Conservation (phyloP, 495 filamentous ascomycete genomes). For the Pseudoneurospora amorphoporcata region DNA sequence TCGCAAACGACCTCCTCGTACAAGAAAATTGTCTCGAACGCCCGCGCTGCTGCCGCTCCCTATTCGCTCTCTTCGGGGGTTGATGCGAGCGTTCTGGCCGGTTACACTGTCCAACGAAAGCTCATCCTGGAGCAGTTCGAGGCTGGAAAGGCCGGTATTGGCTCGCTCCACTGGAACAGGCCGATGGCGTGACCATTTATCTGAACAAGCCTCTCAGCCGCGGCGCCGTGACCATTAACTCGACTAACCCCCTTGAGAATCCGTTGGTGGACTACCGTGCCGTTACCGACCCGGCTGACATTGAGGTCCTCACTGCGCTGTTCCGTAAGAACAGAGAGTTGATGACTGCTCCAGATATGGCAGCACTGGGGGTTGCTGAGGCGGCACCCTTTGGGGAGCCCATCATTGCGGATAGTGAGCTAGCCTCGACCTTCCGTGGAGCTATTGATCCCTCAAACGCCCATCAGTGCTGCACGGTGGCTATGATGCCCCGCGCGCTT, state of each 20-base stretch:
- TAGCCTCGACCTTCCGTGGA: conserved; percentile 18
- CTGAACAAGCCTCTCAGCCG: conserved; percentile 31
- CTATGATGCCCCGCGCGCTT: conserved; percentile 31
- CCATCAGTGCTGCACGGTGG: conserved; percentile 33
- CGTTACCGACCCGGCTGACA: conserved; percentile 25
- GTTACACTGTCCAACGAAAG: conserved; percentile 23
- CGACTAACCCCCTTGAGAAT: conserved; percentile 23
- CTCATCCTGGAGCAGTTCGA: conserved; percentile 19
- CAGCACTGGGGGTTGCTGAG: conserved; percentile 27
- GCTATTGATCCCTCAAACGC: conserved; percentile 22
- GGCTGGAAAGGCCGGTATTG: conserved; percentile 12
- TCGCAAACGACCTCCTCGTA: conserved; percentile 19
- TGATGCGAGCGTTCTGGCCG: conserved; percentile 27
- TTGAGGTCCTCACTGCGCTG: conserved; percentile 19
- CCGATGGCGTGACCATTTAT: conserved; percentile 22
- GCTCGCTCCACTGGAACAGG: conserved; percentile 26
- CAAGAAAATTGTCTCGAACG: conserved; percentile 20
- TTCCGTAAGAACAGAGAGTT: conserved; percentile 30
- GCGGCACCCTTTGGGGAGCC: conserved; percentile 17
- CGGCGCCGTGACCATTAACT: conserved; percentile 30
- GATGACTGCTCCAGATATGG: conserved; percentile 30
- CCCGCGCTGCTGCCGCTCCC: conserved; percentile 19
- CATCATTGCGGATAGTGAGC: conserved; percentile 15
- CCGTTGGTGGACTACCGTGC: conserved; percentile 26
- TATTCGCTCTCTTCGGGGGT: conserved; percentile 24